Base-by-base conservation (phyloP, 768 basidiomycete species). In the Coprinopsis marcescibilis region DNA sequence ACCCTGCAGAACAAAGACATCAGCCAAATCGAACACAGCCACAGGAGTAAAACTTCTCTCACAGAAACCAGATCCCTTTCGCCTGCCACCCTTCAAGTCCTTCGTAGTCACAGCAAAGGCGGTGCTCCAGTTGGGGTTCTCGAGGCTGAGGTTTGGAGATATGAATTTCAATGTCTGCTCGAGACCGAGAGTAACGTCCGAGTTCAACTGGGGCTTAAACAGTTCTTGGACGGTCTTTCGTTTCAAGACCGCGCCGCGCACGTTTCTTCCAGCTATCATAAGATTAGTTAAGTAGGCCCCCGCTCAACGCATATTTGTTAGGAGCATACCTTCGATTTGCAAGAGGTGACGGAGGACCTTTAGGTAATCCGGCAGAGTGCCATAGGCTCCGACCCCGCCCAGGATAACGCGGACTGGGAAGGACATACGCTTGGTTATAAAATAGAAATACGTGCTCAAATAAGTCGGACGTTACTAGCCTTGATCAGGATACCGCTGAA, bases 41-140 rank as follows among this genome's bases (percentile, higher is more conserved):
- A n/a, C n/a, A n/a, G n/a, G n/a, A n/a, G n/a, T n/a, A n/a, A n/a
- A n/a, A n/a, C n/a, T n/a, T n/a, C n/a, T n/a, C 66, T 49, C 42
- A 67, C 66, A 68, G 24, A 58, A 58, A 3, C 53, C 66, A 1
- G 64, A 59, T 17, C 60, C 61, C 39, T 61, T 63, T 51, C 53
- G 63, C 20, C 65, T 56, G 27, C 53, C 55, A 3, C 57, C 59
- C 2, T 58, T 58, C 29, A 49, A 52, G 40, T 66, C 65, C 1
- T 41, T 40, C 1, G 60, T 60, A 3, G 51, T 52, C 13, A 69
- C 20, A 44, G 59, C 59, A 4, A 64, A 50, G 2, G 53, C 66
- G n/a, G 41, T 56, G 40, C 61, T 58, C 57, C 61, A 68, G 40
- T 62, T 62, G 40, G 30, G n/a, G 24, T 48, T 53, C n/a, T n/a